Base-by-base conservation (phyloP, 495 filamentous ascomycete genomes). In the Trichoderma asperelloides region DNA sequence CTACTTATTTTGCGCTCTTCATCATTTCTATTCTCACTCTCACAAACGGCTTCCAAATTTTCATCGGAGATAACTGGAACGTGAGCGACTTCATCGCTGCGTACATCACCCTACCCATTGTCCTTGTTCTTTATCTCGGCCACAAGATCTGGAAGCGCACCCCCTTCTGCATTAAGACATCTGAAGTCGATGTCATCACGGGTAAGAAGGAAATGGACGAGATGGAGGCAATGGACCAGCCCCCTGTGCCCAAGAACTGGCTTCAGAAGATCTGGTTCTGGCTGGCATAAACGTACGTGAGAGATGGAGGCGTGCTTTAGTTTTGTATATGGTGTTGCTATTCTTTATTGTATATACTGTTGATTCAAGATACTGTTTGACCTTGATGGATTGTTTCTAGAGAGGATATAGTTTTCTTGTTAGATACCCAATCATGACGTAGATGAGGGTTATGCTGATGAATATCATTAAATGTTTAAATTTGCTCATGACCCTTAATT, bases 21-120 rank as follows among this genome's bases (percentile, higher is more conserved):
- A 16, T 81, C 57, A 67, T 83, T 45, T 40, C 55, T 16, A 66
- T 82, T 11, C 68, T 83, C 2, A 82, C 80, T 21, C 68, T 83
- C 37, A 83, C 80, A 64, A 82, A 81, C 67, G 80, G 80, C 2
- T 82, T 82, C 69, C 78, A 79, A 33, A 73, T 79, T 21, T 81
- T 82, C 68, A 72, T 73, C 43, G 70, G 74, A 0, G 63, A 67
- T 11, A 57, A 70, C 25, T 82, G 76, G 73, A 74, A 74, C 43
- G 74, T 69, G 28, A 69, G 74, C 43, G 71, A 71, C 64, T 82
- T 82, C 68, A 66, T 81, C 63, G 80, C 80, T 4, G 78, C 80
- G 2, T 82, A 82, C 63, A 80, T 83, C 69, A 83, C 79, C 1
- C 74, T 83, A 16, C 79, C 80, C 11, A 73, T 76, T 21, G 80